phyloP scores from a whole-genome alignment of 176 grass and related monocot genomes.

The Aegilops bicornis region DNA sequence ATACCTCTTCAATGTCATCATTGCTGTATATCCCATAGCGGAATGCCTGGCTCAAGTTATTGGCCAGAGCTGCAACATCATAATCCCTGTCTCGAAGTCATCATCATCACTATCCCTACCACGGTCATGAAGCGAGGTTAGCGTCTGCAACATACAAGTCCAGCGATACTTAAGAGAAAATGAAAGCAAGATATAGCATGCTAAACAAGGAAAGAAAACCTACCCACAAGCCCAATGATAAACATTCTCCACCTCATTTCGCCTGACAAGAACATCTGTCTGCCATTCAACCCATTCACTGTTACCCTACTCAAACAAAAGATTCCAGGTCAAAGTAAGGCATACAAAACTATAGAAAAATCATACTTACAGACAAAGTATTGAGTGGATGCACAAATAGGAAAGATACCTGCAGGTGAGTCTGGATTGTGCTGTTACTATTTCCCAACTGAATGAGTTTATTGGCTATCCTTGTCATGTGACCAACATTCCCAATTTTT shows the following conservation, averaged over 20 bases:
- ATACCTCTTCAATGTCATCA: conserved; percentile 77
- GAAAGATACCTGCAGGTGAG: conserved; percentile 65
- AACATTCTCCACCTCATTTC: conserved; percentile 91
- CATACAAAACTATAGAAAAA: conserved; percentile 15
- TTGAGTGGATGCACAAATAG: conserved; percentile 8
- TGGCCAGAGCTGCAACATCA: conserved; percentile 93
- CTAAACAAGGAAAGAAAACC: conserved; percentile 36
- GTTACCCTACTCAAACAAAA: conserved; percentile 59
- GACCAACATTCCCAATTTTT: conserved; percentile 93
- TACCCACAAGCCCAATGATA: conserved; percentile 98
- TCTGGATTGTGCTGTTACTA: conserved; percentile 63
- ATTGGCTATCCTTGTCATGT: conserved; percentile 92
- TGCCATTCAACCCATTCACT: conserved; percentile 86
- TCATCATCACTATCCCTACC: conserved; percentile 97
- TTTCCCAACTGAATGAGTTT: conserved; percentile 86
- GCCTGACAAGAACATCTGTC: conserved; percentile 58
- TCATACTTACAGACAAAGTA: conserved; percentile 35
- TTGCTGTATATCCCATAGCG: conserved; percentile 89
- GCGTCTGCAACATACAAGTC: conserved; percentile 48
- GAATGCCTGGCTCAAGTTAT: conserved; percentile 97
- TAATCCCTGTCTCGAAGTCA: conserved; percentile 95
- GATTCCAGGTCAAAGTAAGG: neutral
- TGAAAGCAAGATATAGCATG: conserved; percentile 22
- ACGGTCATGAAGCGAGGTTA: conserved; percentile 82
- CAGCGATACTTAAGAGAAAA: conserved; percentile 17